Evolutionary conservation across 108 stramenopile genomes (phyloP).

Genomic region (Nitzschia sp.): DNA sequence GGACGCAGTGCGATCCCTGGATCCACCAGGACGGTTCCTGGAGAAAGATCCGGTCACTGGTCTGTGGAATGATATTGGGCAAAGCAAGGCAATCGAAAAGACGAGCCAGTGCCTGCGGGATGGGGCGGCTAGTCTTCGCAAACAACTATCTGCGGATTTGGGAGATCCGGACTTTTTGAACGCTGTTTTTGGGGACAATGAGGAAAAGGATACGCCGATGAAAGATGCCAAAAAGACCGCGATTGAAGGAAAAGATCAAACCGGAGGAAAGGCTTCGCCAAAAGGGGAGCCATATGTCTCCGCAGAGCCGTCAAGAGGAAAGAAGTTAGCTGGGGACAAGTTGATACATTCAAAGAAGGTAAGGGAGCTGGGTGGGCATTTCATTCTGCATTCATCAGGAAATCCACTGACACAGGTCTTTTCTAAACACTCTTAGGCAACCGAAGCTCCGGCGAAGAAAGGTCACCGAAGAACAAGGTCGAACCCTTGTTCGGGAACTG

Average conservation of each 20-base stretch:
- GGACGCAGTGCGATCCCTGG: conserved; percentile 63
- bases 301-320: not conserved
- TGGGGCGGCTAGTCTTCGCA: conserved; percentile 73
- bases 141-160: conserved; percentile 64
- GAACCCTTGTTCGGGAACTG: conserved; percentile 24
- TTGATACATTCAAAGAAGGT: conserved; percentile 6
- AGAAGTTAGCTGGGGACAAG: conserved; percentile 19
- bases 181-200: conserved; percentile 53
- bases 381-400: too few species aligned
- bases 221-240: not conserved
- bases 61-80: conserved; percentile 67
- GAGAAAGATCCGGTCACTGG: conserved; percentile 63
- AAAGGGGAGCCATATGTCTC: conserved; percentile 1
- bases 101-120: conserved; percentile 80
- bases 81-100: conserved; percentile 75
- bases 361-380: not conserved
- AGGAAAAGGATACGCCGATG: not conserved
- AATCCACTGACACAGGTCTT: too few species aligned
- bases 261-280: conserved; percentile 1
- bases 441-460: conserved; percentile 27
- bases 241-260: not conserved
- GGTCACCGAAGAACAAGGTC: conserved; percentile 35
- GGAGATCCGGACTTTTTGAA: conserved; percentile 64
- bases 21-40: conserved; percentile 74
- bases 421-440: too few species aligned